Base-by-base conservation (phyloP, 208 protist genomes). In the Lotmaria passim region DNA sequence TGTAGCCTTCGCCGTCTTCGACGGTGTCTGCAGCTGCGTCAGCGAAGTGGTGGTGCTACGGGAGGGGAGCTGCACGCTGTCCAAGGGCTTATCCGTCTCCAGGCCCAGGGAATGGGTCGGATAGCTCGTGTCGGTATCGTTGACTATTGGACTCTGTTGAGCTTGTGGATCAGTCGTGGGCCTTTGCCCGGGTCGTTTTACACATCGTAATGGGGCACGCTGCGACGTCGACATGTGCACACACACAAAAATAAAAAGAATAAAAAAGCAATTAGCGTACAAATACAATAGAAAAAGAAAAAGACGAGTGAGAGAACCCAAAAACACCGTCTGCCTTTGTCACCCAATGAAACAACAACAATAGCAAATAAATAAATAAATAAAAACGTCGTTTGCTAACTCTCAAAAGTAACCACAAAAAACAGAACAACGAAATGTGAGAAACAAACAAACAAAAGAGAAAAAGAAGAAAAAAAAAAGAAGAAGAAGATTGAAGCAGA, bases 1-100 rank as follows among this genome's bases (percentile, higher is more conserved):
- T 0, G 46, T 56, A 0, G 33, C 46, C 10, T n/a, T 31, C 6
- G 60, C 47, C 21, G 46, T 56, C 7, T 33, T 28, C 6, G 46
- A 66, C 2, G 46, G 46, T 10, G 60, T 56, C 31, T 53, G 60
- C 46, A 41, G n/a, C 14, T 46, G 60, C 19, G 30, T 41, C 28
- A 56, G 21, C 3, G 60, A 66, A 10, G 60, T 50, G 14, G 46
- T 50, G 31, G 60, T 56, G 46, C 60, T 66, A 34, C 46, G 60
- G 14, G 60, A 65, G 31, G 59, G 56, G 3, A 66, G n/a, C 60
- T 56, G 15, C 21, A 66, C 60, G 47, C 47, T 66, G 34, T 56
- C 60, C 6, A 55, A 31, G 33, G 34, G 47, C 33, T 56, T 46
- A 6, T 56, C 46, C 14, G 44, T 5, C 5, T 66, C 60, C 14